A percentile compares a stretch with the other conserved stretches of the same genome.
These are phyloP conservation scores for Cymbopogon citratus DNA, from an alignment of 176 grass and related monocot species.

Conservation along the genomic window DNA sequence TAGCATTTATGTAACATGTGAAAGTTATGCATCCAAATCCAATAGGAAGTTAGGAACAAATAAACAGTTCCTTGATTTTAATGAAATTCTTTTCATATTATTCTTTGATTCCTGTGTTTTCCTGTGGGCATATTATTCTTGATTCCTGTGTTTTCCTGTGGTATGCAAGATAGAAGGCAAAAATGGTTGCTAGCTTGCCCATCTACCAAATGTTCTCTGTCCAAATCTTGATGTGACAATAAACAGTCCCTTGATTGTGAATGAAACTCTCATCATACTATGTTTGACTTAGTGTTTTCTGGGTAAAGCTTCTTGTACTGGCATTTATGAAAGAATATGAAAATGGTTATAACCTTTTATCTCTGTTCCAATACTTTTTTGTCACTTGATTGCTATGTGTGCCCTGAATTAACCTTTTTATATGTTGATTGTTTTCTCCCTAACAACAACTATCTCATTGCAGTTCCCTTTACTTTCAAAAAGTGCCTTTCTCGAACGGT, in stretches of 20 bases:
- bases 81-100: not conserved
- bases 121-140: not conserved
- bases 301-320: not conserved
- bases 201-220: not conserved
- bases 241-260: not conserved
- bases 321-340: conserved; percentile 1
- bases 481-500: conserved; percentile 53
- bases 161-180: not conserved
- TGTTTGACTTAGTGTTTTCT: not conserved
- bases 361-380: not conserved
- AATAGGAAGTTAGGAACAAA: not conserved
- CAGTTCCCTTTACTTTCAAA: conserved; percentile 86
- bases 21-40: not conserved
- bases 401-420: conserved; percentile 1
- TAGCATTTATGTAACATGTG: not conserved
- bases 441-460: conserved; percentile 21
- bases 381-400: not conserved
- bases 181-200: not conserved
- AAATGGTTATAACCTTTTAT: not conserved
- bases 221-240: not conserved
- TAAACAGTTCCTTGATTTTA: not conserved
- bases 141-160: not conserved
- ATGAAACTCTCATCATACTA: not conserved
- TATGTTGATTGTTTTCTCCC: not conserved
- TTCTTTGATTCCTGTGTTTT: not conserved